A percentile compares a stretch with the other conserved stretches of the same genome.
phyloP scores from a whole-genome alignment of 78 protist genomes.

The Dictyostelium brefeldianum region DNA sequence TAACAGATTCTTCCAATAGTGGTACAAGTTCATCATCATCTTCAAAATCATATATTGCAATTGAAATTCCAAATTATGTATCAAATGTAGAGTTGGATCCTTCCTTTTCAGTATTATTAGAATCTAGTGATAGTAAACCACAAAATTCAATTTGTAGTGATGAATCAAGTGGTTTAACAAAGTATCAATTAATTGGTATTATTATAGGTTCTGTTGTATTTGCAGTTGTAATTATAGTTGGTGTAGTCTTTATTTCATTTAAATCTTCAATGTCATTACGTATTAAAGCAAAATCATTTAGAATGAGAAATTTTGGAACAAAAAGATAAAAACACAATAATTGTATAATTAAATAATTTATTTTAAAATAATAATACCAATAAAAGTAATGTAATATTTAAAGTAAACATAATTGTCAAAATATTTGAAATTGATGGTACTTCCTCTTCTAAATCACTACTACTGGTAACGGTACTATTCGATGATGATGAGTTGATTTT shows the following conservation, averaged over 20 bases:
- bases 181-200: slow-evolving; percentile 3
- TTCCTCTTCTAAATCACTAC: too few species aligned
- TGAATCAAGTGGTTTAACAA: slow-evolving; percentile 4
- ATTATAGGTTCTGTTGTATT: neutral
- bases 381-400: too few species aligned
- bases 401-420: too few species aligned
- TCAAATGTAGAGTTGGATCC: neutral
- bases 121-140: neutral
- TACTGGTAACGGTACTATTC: neutral
- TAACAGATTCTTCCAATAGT: neutral
- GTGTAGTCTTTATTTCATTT: neutral
- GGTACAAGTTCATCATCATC: neutral
- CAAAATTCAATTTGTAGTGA: neutral
- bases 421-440: too few species aligned
- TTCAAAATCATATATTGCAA: slow-evolving; percentile 2
- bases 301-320: too few species aligned
- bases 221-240: neutral
- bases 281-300: too few species aligned
- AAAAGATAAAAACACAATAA: too few species aligned
- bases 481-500: neutral
- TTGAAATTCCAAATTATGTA: neutral
- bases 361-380: too few species aligned
- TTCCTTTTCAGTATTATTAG: neutral
- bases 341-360: too few species aligned
- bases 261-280: too few species aligned